Base-by-base conservation (phyloP, 176 grass and related monocot genomes). In the Bothriochloa decipiens region DNA sequence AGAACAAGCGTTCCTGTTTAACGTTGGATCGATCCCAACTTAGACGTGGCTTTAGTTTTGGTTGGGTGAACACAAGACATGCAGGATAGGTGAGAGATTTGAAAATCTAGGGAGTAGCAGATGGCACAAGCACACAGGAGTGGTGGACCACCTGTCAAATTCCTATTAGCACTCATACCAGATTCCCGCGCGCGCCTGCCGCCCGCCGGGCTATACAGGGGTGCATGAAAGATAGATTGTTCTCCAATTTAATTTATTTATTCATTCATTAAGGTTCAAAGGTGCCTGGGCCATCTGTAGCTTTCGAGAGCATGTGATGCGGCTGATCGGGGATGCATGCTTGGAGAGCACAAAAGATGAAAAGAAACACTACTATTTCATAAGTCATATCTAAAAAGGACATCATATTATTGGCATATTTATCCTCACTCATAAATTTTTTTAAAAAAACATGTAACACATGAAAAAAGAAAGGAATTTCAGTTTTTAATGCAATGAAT, bases 281-380 rank as follows among this genome's bases (percentile, higher is more conserved):
- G 45, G 36, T 49, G 74, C 17, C 27, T 67, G 47, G 85, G 40
- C 22, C 17, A 57, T 69, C 17, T 62, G 52, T 71, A 10, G 49
- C 76, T 84, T 81, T 85, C 11, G 12, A 70, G 14, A 72, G 78
- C 75, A 87, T 87, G 89, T 77, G 84, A 90, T 90, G 89, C 88
- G 83, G 88, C 78, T 65, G 53, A 77, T 89, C 78, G 83, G 65
- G 45, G 52, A 50, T 83, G 86, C 83, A 81, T 68, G 63, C 63
- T 80, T 65, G 53, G 65, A 16, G 22, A 76, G 72, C 78, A 80
- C 62, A 89, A 85, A 84, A 89, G 64, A 64, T 22, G n/a, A 37
- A 73, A 52, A 65, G 14, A 78, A 69, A 52, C 2, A 17, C 72
- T 42, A 68, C 8, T 12, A 16, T 78, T 52, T 74, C 8, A 66